A percentile compares a stretch with the other conserved stretches of the same genome.
phyloP scores from a whole-genome alignment of 2,329 filamentous ascomycete genomes.

The Phaeoacremonium minimum region DNA sequence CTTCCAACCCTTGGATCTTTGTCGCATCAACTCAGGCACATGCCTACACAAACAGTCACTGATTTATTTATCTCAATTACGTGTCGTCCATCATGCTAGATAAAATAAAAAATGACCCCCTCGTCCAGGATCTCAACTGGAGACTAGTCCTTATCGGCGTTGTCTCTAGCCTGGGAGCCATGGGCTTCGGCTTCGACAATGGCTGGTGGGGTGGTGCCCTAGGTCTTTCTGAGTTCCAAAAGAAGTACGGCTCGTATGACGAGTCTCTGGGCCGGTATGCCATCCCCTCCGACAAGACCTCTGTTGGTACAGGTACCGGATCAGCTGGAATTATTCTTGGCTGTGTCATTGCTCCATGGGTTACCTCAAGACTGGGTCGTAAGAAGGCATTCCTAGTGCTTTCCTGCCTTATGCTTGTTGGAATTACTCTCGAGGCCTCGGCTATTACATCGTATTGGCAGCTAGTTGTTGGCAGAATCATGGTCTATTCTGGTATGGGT shows the following conservation, averaged over 20 bases:
- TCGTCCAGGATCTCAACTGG: too few species aligned
- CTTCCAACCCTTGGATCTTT: too few species aligned
- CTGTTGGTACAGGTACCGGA: constrained; percentile 1
- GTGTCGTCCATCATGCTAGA: too few species aligned
- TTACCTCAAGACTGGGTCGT: constrained; percentile 1
- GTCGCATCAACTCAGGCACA: too few species aligned
- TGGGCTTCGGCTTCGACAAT: constrained; percentile 8
- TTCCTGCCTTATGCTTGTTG: constrained; percentile 2
- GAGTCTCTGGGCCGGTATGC: not conserved
- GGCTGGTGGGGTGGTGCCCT: constrained; percentile 7
- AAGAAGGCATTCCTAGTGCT: constrained; percentile 3
- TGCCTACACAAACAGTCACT: too few species aligned
- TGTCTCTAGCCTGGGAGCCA: too few species aligned
- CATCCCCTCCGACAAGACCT: constrained; percentile 3
- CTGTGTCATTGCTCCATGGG: not conserved
- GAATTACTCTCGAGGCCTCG: constrained; percentile 5
- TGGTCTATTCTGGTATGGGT: constrained; percentile 6
- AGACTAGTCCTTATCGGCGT: too few species aligned
- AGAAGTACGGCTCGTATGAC: constrained; percentile 1
- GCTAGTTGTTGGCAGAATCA: constrained; percentile 5
- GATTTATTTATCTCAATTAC: too few species aligned
- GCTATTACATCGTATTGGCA: constrained; percentile 8
- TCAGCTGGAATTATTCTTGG: constrained; percentile 4
- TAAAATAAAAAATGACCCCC: too few species aligned
- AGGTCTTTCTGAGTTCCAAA: constrained; percentile 2